phyloP scores from a whole-genome alignment of 225 moss, liverwort and hornwort species.

The Marchantia polymorpha region DNA sequence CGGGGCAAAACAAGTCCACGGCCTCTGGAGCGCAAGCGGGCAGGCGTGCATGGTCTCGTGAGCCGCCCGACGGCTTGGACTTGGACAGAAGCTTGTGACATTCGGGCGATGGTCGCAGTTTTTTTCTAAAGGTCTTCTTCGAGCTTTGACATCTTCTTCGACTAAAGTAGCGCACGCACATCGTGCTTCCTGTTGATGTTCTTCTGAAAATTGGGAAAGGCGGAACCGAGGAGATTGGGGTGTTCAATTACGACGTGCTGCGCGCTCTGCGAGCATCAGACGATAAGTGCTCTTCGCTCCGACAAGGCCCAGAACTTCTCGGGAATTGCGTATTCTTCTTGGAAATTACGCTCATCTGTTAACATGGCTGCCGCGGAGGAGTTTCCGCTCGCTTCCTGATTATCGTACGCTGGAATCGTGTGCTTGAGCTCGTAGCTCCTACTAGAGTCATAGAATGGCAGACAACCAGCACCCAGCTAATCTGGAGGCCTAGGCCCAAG shows the following conservation, averaged over 20 bases:
- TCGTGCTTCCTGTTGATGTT: not conserved
- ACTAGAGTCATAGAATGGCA: not conserved
- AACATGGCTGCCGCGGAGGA: not conserved
- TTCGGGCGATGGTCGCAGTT: slow-evolving; percentile 10
- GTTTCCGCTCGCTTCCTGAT: not conserved
- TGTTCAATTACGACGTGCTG: not conserved
- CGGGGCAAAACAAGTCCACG: slow-evolving; percentile 40
- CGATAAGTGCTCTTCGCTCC: too few relatives aligned
- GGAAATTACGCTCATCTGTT: not conserved
- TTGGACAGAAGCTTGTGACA: slow-evolving; percentile 5
- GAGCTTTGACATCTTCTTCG: slow-evolving; percentile 35
- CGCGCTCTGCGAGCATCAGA: not conserved
- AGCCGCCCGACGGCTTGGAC: too few relatives aligned
- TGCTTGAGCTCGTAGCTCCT: not conserved
- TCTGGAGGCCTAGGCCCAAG: not conserved
- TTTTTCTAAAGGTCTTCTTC: slow-evolving; percentile 25
- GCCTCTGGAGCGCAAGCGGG: not conserved
- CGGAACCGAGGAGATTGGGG: not conserved
- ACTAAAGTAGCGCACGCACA: slow-evolving; percentile 35
- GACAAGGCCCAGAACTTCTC: not conserved
- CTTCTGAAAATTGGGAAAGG: not conserved
- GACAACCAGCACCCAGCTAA: not conserved
- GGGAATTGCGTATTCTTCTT: not conserved
- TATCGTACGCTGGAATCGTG: not conserved
- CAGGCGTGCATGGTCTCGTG: not conserved